phyloP scores from a whole-genome alignment of 305 asterid species.

The Fraxinus albicans region DNA sequence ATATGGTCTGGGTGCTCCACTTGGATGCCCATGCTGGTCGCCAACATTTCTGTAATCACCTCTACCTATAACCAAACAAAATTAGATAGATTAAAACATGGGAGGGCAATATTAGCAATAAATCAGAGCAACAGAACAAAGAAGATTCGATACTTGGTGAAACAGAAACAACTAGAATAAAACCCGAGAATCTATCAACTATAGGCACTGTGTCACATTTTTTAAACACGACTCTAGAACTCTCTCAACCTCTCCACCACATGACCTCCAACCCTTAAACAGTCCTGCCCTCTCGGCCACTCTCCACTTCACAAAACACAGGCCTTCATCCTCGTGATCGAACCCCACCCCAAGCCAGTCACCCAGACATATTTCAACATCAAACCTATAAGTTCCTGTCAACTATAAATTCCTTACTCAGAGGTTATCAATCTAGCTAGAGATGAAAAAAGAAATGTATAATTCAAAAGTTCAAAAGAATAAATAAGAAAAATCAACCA shows the following conservation, averaged over 20 bases:
- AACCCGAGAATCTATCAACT: not conserved
- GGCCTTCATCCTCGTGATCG: not conserved
- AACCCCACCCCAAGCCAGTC: not conserved
- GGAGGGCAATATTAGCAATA: not conserved
- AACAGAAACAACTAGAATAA: not conserved
- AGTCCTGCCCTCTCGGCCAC: not conserved
- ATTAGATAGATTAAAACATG: not conserved
- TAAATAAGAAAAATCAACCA: not conserved
- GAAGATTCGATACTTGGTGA: not conserved
- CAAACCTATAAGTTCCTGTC: not conserved
- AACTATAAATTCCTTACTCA: not conserved
- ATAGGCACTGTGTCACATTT: not conserved
- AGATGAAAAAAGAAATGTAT: not conserved
- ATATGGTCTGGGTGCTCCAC: conserved; percentile 65
- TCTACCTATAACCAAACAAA: conserved; percentile 53
- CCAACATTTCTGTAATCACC: conserved; percentile 62
- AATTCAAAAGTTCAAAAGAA: not conserved
- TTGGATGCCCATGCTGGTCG: conserved; percentile 56
- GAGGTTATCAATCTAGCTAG: not conserved
- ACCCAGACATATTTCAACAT: not conserved
- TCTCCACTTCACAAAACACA: not conserved
- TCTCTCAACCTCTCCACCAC: not conserved
- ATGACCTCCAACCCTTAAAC: not conserved
- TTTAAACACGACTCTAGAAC: not conserved
- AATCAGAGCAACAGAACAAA: not conserved